Conservation (phyloP, 208 protist species). For the Trypanosoma avium region DNA sequence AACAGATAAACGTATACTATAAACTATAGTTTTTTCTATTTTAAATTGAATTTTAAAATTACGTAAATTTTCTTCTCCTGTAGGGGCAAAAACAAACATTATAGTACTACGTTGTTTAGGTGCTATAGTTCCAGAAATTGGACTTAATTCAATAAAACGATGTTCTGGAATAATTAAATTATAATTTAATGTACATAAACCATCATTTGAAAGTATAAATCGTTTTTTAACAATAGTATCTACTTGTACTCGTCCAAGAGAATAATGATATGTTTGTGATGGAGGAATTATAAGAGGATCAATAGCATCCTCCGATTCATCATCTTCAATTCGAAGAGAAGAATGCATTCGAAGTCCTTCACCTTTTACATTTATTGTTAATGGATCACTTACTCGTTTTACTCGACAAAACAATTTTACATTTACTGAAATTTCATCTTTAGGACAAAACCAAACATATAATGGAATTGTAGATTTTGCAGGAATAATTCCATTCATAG, state of each 20-base stretch:
- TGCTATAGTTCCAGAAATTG: constrained; percentile 59
- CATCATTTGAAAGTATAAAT: constrained; percentile 90
- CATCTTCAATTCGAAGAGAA: constrained; percentile 66
- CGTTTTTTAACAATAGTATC: constrained; percentile 70
- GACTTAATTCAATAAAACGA: constrained; percentile 54
- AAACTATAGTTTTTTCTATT: constrained; percentile 85
- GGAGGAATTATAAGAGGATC: constrained; percentile 36
- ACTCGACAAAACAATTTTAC: constrained; percentile 89
- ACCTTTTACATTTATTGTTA: constrained; percentile 97
- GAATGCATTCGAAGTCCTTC: constrained; percentile 94
- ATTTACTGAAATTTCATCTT: constrained; percentile 93
- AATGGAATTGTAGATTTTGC: constrained; percentile 75
- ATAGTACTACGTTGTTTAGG: constrained; percentile 67
- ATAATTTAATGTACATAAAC: constrained; percentile 91
- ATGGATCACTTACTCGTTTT: constrained; percentile 87
- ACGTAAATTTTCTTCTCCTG: constrained; percentile 56
- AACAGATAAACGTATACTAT: constrained; percentile 82
- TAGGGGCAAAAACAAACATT: constrained; percentile 84
- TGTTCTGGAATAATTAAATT: constrained; percentile 41
- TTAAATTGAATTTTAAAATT: constrained; percentile 72
- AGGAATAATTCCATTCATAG: constrained; percentile 77
- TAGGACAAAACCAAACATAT: constrained; percentile 82
- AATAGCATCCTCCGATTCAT: constrained; percentile 14
- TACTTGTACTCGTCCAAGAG: constrained; percentile 94
- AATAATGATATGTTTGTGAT: constrained; percentile 51